Evolutionary conservation across 306 rosid species (phyloP), one percentile per base, ranked within the genome.

Genomic region (cucumber (Cucumis sativus)): DNA sequence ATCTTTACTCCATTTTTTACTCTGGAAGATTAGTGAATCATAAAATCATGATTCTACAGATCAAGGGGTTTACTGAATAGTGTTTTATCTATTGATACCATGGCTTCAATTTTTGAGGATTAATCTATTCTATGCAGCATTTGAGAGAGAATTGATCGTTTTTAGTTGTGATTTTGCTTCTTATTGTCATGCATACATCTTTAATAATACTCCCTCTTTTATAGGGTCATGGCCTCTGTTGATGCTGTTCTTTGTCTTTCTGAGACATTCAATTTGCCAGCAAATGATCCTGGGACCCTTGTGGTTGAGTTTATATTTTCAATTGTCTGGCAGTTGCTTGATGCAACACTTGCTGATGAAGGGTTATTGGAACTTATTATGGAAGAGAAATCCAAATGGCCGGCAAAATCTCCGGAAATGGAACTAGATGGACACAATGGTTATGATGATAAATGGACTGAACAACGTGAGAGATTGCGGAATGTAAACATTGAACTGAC

Each of bases 241-340:
- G 97, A 92, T 79, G 78, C 55, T 49, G 86, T 86, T 81, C 97
- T 95, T 84, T 86, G 82, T 79, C 97, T 92, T 82, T 92, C 97
- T 58, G 62, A 77, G 70, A 82, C 72, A 63, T 95, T 90, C 83
- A 93, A 95, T 83, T 75, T 85, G 78, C 81, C 88, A 40, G 86
- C 77, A 30, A 85, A 80, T 81, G 99, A 91, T 80, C 97, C 97
- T 71, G 93, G 99, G 81, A 86, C 84, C 87, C 69, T 95, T 77
- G 83, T 90, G 90, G 97, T 91, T 83, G 93, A 86, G 81, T 95
- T 88, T 88, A 78, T 91, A 75, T 89, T 95, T 84, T 89, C 96
- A 58, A 80, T 84, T 82, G 92, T 86, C 82, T 89, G 92, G 91
- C 97, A 92, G 82, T 87, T 95, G 82, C 91, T 95, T 84, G 99